A percentile compares a stretch with the other conserved stretches of the same genome.
Evolutionary conservation across 2,329 filamentous ascomycete genomes (phyloP).

Genomic region (Mycosphaerella sp.): DNA sequence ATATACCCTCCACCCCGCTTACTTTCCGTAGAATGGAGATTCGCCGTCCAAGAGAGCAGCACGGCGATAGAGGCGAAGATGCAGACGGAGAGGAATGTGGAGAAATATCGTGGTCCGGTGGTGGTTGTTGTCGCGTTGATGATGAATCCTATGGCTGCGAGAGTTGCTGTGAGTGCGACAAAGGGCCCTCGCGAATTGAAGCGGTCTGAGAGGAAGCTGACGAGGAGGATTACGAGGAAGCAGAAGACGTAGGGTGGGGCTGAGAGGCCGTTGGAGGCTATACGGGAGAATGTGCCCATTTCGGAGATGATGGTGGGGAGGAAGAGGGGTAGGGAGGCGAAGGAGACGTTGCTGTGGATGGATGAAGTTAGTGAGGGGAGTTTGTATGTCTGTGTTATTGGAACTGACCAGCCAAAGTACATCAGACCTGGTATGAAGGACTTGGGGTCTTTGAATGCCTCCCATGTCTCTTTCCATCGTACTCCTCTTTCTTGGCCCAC

Average conservation of each 20-base stretch:
- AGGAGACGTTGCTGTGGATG: slow-evolving; percentile 56
- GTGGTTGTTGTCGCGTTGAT: slow-evolving; percentile 36
- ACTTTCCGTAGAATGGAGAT: slow-evolving; percentile 36
- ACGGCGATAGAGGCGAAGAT: slow-evolving; percentile 37
- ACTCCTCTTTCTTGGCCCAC: slow-evolving; percentile 20
- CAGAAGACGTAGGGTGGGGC: slow-evolving; percentile 40
- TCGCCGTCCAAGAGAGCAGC: slow-evolving; percentile 36
- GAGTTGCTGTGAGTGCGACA: slow-evolving; percentile 32
- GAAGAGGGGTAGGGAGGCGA: slow-evolving; percentile 46
- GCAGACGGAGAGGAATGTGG: slow-evolving; percentile 37
- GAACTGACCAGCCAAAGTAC: slow-evolving; percentile 23
- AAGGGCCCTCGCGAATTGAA: slow-evolving; percentile 38
- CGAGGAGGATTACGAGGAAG: slow-evolving; percentile 37
- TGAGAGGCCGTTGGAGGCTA: slow-evolving; percentile 36
- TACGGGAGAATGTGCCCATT: slow-evolving; percentile 51
- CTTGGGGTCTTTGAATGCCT: slow-evolving; percentile 23
- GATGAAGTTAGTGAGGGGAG: background rate
- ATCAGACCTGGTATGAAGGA: slow-evolving; percentile 17
- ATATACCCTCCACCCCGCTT: slow-evolving; percentile 36
- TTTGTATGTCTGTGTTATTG: too few relatives aligned
- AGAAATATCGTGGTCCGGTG: slow-evolving; percentile 35
- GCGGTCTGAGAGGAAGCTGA: slow-evolving; percentile 36
- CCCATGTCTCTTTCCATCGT: slow-evolving; percentile 17
- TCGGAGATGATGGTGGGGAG: slow-evolving; percentile 58
- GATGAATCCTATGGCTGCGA: slow-evolving; percentile 39